These are phyloP conservation scores for Pestalotiopsis sp. DNA, from an alignment of 2,329 filamentous ascomycete species.

Conservation along the genomic window DNA sequence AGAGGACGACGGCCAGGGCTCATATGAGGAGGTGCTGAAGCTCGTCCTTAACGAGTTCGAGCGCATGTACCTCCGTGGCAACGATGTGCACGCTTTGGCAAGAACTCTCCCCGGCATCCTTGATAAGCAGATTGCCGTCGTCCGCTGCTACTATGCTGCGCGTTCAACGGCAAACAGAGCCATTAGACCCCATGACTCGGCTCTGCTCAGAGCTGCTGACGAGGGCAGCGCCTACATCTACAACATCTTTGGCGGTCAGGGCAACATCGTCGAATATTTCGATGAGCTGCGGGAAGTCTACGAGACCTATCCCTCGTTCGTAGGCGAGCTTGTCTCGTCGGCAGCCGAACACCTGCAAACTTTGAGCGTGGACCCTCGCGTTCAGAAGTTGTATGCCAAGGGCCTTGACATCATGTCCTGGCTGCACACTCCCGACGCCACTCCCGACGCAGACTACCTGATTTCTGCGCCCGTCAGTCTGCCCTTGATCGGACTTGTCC, in stretches of 20 bases:
- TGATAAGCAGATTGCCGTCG: conserved; percentile 87
- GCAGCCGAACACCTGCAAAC: conserved; percentile 87
- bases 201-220: conserved; percentile 83
- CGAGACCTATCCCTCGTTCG: conserved; percentile 86
- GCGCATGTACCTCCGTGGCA: conserved; percentile 89
- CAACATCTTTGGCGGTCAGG: conserved; percentile 94
- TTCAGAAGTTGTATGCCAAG: conserved; percentile 95
- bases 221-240: conserved; percentile 86
- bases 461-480: conserved; percentile 95
- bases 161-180: conserved; percentile 81
- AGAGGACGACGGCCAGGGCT: conserved; percentile 85
- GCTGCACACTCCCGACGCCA: conserved; percentile 86
- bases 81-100: conserved; percentile 92
- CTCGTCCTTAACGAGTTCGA: conserved; percentile 95
- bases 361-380: conserved; percentile 79
- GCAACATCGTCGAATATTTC: conserved; percentile 99
- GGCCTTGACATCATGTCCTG: conserved; percentile 94
- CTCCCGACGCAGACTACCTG: conserved; percentile 91
- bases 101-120: conserved; percentile 87
- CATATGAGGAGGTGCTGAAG: conserved; percentile 91
- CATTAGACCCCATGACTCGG: conserved; percentile 92
- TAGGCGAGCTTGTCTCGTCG: conserved; percentile 79
- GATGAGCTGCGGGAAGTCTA: conserved; percentile 93
- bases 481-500: conserved; percentile 92
- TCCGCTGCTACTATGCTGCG: conserved; percentile 89